phyloP scores from a whole-genome alignment of 2,329 filamentous ascomycete genomes.

The Cercospora zeina region DNA sequence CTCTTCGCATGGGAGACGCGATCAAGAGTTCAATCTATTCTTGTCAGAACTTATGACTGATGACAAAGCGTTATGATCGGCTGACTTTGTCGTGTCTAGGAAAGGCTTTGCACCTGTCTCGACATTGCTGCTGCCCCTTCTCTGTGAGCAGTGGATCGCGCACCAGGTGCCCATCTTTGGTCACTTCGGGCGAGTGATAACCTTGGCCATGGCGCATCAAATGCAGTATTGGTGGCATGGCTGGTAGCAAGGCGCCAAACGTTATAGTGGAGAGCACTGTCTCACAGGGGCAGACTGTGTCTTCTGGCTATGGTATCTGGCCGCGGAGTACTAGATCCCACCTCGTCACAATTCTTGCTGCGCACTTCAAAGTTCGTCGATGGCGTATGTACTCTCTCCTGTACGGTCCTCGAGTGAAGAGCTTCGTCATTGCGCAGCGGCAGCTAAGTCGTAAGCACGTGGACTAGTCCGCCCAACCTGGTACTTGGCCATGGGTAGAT shows the following conservation, averaged over 20 bases:
- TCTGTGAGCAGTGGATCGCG: constrained; percentile 35
- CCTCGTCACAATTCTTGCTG: not conserved
- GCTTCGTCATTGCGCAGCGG: constrained; percentile 14
- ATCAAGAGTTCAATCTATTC: constrained; percentile 36
- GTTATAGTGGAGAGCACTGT: not conserved
- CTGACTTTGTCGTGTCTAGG: constrained; percentile 32
- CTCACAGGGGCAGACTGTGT: not conserved
- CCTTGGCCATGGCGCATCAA: constrained; percentile 40
- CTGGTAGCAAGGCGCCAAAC: not conserved
- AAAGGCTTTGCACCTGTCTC: constrained; percentile 30
- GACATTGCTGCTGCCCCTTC: constrained; percentile 34
- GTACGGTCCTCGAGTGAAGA: not conserved
- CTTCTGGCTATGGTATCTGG: not conserved
- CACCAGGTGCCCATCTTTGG: constrained; percentile 33
- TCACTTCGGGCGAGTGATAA: constrained; percentile 33
- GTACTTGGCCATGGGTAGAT: not conserved
- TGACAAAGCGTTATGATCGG: not conserved
- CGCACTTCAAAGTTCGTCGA: not conserved
- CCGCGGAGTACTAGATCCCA: not conserved
- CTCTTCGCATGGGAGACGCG: constrained; percentile 35
- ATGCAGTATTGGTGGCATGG: constrained; percentile 34
- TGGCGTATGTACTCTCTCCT: not conserved
- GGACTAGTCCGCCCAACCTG: not conserved
- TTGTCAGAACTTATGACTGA: not conserved
- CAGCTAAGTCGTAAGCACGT: constrained; percentile 3